Evolutionary conservation across 169 alveolate genomes (phyloP).

Genomic region (Plasmodium fragile): DNA sequence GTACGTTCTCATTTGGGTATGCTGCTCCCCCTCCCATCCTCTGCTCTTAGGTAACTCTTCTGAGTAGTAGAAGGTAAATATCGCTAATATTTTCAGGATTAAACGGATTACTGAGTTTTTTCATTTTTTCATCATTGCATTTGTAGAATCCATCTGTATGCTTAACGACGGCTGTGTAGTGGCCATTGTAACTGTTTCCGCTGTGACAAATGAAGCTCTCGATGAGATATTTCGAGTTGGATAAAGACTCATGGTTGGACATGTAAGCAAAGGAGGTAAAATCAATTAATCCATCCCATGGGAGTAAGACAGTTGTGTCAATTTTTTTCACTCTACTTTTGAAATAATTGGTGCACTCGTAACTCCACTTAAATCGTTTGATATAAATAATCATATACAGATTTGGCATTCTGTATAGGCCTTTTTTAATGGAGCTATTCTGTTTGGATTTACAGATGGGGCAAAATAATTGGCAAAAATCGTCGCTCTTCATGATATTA

Average conservation of each 20-base stretch:
- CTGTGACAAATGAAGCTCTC: conserved; percentile 74
- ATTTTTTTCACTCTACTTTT: conserved; percentile 68
- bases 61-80: conserved; percentile 43
- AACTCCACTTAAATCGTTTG: conserved; percentile 74
- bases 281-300: conserved; percentile 67
- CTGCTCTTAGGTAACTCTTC: conserved; percentile 29
- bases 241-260: conserved; percentile 60
- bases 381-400: conserved; percentile 72
- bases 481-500: conserved; percentile 50
- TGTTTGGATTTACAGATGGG: conserved; percentile 53
- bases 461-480: conserved; percentile 33
- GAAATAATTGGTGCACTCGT: conserved; percentile 38
- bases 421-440: conserved; percentile 47
- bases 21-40: no score
- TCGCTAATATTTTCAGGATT: conserved; percentile 59
- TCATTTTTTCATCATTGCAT: conserved; percentile 73
- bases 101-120: conserved; percentile 42
- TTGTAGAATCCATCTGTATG: conserved; percentile 63
- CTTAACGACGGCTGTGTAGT: conserved; percentile 67
- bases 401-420: conserved; percentile 74
- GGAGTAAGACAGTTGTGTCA: conserved; percentile 52
- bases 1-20: neutral
- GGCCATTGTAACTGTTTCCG: conserved; percentile 71
- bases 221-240: conserved; percentile 51
- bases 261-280: conserved; percentile 34